A percentile compares a stretch with the other conserved stretches of the same genome.
phyloP scores from a whole-genome alignment of 2,329 filamentous ascomycete species.

The Periconia macrospinosa region DNA sequence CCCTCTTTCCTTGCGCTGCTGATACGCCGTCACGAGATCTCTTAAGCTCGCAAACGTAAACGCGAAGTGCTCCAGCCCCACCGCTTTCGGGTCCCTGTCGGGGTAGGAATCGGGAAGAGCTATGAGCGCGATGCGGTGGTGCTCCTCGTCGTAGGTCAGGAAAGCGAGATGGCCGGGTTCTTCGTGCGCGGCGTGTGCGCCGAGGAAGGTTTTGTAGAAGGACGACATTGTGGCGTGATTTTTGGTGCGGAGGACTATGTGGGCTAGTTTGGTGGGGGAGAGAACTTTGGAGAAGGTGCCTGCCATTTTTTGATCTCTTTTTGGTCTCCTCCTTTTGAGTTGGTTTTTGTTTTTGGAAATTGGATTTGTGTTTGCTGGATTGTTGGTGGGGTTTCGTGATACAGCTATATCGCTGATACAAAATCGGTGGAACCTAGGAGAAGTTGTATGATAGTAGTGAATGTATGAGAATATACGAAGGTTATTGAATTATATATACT shows the following conservation, averaged over 20 bases:
- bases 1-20: constrained; percentile 37
- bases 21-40: constrained; percentile 43
- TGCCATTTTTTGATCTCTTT: too few species aligned
- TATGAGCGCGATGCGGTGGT: constrained; percentile 52
- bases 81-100: constrained; percentile 17
- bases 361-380: too few species aligned
- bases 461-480: too few species aligned
- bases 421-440: too few species aligned
- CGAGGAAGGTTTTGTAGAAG: constrained; percentile 45
- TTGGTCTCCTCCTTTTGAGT: too few species aligned
- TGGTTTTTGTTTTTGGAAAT: too few species aligned
- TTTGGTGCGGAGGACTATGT: constrained; percentile 31
- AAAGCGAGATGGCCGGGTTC: constrained; percentile 34
- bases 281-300: neutral
- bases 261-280: constrained; percentile 19
- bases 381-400: too few species aligned
- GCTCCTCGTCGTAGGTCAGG: constrained; percentile 51
- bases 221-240: constrained; percentile 31
- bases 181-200: constrained; percentile 30
- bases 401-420: too few species aligned
- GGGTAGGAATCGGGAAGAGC: constrained; percentile 23
- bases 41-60: constrained; percentile 44
- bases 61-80: constrained; percentile 47
- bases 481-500: too few species aligned
- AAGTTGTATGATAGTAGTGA: too few species aligned